phyloP scores from a whole-genome alignment of 2,329 filamentous ascomycete genomes.

The Penicillium sp. region DNA sequence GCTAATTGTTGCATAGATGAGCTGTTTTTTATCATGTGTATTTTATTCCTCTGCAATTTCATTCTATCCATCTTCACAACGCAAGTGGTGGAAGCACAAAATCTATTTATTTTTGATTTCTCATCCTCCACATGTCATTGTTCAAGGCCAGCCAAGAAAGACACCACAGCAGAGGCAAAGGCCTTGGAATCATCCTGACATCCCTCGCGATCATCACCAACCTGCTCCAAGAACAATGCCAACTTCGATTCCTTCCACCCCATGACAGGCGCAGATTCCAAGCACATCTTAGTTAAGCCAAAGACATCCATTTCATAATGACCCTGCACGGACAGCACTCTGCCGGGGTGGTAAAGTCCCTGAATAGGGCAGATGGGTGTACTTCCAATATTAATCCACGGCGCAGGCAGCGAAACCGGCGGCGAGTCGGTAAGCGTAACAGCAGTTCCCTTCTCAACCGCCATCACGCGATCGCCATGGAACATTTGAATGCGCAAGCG shows the following conservation, averaged over 20 bases:
- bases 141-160: conserved; percentile 21
- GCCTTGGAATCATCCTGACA: conserved; percentile 22
- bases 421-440: conserved; percentile 19
- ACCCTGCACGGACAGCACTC: conserved; percentile 25
- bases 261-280: conserved; percentile 22
- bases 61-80: background rate
- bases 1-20: background rate
- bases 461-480: conserved; percentile 26
- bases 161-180: conserved; percentile 27
- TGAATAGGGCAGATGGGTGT: conserved; percentile 26
- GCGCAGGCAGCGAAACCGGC: conserved; percentile 22
- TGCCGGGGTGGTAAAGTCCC: conserved; percentile 23
- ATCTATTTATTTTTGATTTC: background rate
- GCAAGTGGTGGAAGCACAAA: background rate
- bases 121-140: conserved; percentile 9
- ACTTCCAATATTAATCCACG: conserved; percentile 28
- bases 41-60: background rate
- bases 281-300: conserved; percentile 24
- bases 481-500: conserved; percentile 27
- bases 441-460: conserved; percentile 20
- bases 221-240: conserved; percentile 24
- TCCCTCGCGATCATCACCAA: conserved; percentile 21
- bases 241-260: conserved; percentile 27
- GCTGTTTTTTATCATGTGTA: background rate
- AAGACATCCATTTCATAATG: conserved; percentile 29